Conservation (phyloP, 352 stramenopile genomes). For the Phytophthora megakarya region DNA sequence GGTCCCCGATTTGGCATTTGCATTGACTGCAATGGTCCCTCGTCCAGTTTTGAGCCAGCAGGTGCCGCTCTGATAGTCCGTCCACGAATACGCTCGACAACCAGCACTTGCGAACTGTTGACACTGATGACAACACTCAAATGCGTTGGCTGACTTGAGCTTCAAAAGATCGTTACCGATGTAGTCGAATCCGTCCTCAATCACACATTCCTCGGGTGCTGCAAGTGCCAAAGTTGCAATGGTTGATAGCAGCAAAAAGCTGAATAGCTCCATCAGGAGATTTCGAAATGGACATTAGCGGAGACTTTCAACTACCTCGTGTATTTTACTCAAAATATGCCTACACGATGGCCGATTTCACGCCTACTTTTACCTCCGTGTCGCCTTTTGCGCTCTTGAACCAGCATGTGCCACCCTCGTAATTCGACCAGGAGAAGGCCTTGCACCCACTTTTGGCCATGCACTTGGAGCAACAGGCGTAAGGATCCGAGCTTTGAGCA, state of each 20-base stretch:
- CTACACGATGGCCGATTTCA: slow-evolving; percentile 25
- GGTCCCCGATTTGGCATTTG: slow-evolving; percentile 29
- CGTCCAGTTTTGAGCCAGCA: slow-evolving; percentile 64
- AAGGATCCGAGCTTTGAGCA: slow-evolving; percentile 21
- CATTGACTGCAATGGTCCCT: slow-evolving; percentile 28
- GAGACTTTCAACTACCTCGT: slow-evolving; percentile 9
- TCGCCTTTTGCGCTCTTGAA: slow-evolving; percentile 52
- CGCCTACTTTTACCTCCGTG: background rate
- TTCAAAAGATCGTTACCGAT: slow-evolving; percentile 43
- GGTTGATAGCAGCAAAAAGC: background rate
- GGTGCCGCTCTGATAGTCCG: slow-evolving; percentile 44
- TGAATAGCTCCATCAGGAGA: slow-evolving; percentile 10
- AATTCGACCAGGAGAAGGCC: slow-evolving; percentile 48
- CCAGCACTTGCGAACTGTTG: slow-evolving; percentile 10
- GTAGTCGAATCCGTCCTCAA: slow-evolving; percentile 42
- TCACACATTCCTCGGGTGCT: slow-evolving; percentile 17
- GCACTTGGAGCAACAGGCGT: slow-evolving; percentile 39
- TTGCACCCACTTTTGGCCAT: slow-evolving; percentile 25
- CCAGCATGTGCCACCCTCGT: slow-evolving; percentile 55
- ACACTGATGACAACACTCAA: slow-evolving; percentile 38
- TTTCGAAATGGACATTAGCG: slow-evolving; percentile 5
- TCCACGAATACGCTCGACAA: slow-evolving; percentile 58
- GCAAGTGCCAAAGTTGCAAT: background rate
- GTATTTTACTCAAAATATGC: no score
- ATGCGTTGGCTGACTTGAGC: background rate